A percentile compares a stretch with the other conserved stretches of the same genome.
phyloP scores from a whole-genome alignment of 2,329 filamentous ascomycete genomes.

The Lizonia empirigonia region DNA sequence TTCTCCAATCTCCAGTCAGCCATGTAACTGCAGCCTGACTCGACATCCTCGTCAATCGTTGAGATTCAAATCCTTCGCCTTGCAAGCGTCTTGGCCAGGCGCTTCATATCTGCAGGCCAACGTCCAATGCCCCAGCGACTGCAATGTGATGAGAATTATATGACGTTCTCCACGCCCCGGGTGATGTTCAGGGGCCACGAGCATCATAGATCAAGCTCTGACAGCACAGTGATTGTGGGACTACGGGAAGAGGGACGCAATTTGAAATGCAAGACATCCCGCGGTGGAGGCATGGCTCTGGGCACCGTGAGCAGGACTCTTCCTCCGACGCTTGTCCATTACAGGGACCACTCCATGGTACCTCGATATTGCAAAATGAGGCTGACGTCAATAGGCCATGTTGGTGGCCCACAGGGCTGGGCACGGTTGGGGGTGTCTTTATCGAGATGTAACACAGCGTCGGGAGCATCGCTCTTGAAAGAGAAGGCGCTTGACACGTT shows the following conservation, averaged over 20 bases:
- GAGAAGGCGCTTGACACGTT: slow-evolving; percentile 19
- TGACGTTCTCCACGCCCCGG: background rate
- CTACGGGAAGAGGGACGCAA: slow-evolving; percentile 13
- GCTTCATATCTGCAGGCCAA: slow-evolving; percentile 2
- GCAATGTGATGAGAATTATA: slow-evolving; percentile 4
- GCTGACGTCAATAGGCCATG: slow-evolving; percentile 14
- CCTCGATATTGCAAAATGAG: slow-evolving; percentile 13
- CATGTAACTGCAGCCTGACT: slow-evolving; percentile 21
- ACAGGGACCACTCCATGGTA: slow-evolving; percentile 10
- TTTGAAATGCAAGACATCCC: slow-evolving; percentile 29
- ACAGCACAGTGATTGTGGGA: slow-evolving; percentile 3
- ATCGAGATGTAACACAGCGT: slow-evolving; percentile 13
- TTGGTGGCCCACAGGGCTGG: slow-evolving; percentile 10
- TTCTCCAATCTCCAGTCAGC: background rate
- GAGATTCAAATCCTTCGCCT: slow-evolving; percentile 25
- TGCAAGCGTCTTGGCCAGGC: slow-evolving; percentile 11
- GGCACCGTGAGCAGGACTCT: slow-evolving; percentile 3
- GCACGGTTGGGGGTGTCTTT: slow-evolving; percentile 13
- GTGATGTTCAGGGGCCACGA: slow-evolving; percentile 12
- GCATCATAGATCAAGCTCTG: slow-evolving; percentile 6
- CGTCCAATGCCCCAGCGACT: background rate
- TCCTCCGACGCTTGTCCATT: slow-evolving; percentile 13
- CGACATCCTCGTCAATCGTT: slow-evolving; percentile 26
- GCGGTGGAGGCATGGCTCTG: slow-evolving; percentile 14
- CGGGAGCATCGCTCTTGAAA: slow-evolving; percentile 10